These are phyloP conservation scores for Pascua guehoae DNA, from an alignment of 1,284 basidiomycete species.

Conservation along the genomic window DNA sequence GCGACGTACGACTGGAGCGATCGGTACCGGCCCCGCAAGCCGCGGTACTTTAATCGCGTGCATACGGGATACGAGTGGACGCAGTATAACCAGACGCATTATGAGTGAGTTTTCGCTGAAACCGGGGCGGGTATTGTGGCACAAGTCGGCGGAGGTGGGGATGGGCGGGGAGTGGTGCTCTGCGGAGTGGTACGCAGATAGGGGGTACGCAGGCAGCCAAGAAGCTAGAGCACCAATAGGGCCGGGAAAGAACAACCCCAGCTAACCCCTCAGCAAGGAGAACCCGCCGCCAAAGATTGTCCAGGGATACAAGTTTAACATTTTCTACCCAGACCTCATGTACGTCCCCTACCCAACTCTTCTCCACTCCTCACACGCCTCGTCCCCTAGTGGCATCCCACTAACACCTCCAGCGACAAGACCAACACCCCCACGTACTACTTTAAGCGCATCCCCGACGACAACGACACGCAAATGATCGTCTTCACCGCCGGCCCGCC, in stretches of 20 bases:
- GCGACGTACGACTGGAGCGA: slow-evolving; percentile 93
- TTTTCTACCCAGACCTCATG: slow-evolving; percentile 51
- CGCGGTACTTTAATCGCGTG: slow-evolving; percentile 97
- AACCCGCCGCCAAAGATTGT: slow-evolving; percentile 97
- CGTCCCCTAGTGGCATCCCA: no score
- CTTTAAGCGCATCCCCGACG: slow-evolving; percentile 83
- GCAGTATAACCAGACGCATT: slow-evolving; percentile 98
- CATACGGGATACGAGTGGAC: slow-evolving; percentile 99
- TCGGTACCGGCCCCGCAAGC: slow-evolving; percentile 97
- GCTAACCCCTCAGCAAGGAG: slow-evolving; percentile 57
- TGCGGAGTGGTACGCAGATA: no score
- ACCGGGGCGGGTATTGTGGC: no score
- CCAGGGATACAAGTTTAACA: slow-evolving; percentile 88
- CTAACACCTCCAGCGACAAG: slow-evolving; percentile 62
- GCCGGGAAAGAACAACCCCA: no score
- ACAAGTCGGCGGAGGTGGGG: no score
- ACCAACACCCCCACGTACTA: slow-evolving; percentile 92
- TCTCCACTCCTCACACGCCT: no score
- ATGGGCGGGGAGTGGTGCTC: neutral
- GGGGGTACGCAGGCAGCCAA: no score
- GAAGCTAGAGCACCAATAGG: no score
- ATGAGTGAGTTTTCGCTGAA: slow-evolving; percentile 65
- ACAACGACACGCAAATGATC: slow-evolving; percentile 89
- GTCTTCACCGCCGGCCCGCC: slow-evolving; percentile 96
- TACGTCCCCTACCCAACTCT: slow-evolving; percentile 17